Evolutionary conservation across 306 rosid species (phyloP).

Genomic region (Biancaea sappan): DNA sequence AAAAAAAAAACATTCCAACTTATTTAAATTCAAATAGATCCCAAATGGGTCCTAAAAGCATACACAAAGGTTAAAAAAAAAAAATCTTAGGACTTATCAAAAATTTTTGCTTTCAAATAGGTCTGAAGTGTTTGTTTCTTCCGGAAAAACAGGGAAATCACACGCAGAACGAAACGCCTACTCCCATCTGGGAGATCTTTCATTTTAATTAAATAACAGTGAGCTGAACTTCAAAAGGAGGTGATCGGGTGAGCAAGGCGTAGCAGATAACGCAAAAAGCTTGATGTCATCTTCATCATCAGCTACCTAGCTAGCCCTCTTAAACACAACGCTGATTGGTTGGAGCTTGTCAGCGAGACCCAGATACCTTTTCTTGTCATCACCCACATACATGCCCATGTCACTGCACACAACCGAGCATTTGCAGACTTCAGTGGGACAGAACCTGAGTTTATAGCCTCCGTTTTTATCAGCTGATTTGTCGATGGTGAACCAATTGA

Average conservation of each 20-base stretch:
- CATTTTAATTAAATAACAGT: too few relatives aligned
- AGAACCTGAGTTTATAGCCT: conserved; percentile 50
- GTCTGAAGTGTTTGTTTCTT: too few relatives aligned
- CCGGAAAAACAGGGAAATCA: too few relatives aligned
- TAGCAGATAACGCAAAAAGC: neutral
- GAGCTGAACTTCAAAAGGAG: neutral
- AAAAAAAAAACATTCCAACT: too few relatives aligned
- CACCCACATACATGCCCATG: neutral
- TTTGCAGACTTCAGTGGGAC: conserved; percentile 45
- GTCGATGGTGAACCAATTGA: conserved; percentile 52
- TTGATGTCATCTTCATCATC: too few relatives aligned
- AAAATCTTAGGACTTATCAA: too few relatives aligned
- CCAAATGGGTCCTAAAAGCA: too few relatives aligned
- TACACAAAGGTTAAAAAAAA: too few relatives aligned
- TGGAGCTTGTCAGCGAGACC: neutral
- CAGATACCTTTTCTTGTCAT: conserved; percentile 1
- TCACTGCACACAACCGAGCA: conserved; percentile 52
- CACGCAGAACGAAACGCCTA: too few relatives aligned
- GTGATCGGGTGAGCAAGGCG: neutral
- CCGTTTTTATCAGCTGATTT: neutral
- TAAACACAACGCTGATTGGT: conserved; percentile 7
- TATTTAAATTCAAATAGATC: too few relatives aligned
- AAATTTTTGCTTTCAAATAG: too few relatives aligned
- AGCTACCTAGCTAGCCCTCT: neutral
- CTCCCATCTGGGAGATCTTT: too few relatives aligned